A percentile compares a stretch with the other conserved stretches of the same genome.
phyloP scores from a whole-genome alignment of 1,284 basidiomycete species.

The Moesziomyces globuligerus region DNA sequence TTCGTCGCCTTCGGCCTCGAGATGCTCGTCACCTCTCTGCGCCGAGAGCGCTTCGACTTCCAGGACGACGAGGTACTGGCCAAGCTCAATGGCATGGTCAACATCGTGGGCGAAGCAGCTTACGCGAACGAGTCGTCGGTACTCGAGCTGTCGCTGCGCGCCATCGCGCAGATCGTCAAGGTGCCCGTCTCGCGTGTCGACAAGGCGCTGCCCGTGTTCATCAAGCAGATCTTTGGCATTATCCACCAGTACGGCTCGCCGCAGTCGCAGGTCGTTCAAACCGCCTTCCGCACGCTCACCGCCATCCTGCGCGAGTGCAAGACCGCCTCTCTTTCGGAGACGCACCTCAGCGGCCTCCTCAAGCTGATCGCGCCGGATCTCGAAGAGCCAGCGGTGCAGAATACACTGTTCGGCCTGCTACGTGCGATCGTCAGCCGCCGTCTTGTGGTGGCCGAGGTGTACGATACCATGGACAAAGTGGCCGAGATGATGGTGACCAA shows the following conservation, averaged over 20 bases:
- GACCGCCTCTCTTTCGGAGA: constrained; percentile 81
- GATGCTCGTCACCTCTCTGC: constrained; percentile 86
- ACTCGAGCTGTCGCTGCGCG: constrained; percentile 82
- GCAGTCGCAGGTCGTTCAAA: constrained; percentile 89
- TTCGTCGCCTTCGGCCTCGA: constrained; percentile 94
- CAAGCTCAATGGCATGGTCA: constrained; percentile 85
- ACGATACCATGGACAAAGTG: constrained; percentile 97
- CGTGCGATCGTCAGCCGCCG: constrained; percentile 90
- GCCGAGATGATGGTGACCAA: constrained; percentile 92
- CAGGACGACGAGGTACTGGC: constrained; percentile 77
- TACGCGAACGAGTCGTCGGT: constrained; percentile 86
- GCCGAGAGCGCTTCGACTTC: constrained; percentile 86
- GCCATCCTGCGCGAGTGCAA: constrained; percentile 77
- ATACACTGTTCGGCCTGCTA: constrained; percentile 85
- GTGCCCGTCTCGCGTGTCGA: constrained; percentile 83
- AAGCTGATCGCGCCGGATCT: constrained; percentile 88
- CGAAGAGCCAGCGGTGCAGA: constrained; percentile 88
- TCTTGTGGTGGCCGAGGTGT: constrained; percentile 94
- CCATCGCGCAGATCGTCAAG: constrained; percentile 81
- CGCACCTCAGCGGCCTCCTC: constrained; percentile 86
- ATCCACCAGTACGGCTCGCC: constrained; percentile 82
- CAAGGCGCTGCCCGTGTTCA: constrained; percentile 82
- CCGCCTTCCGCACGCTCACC: constrained; percentile 85
- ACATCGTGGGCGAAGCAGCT: constrained; percentile 88
- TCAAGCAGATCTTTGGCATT: constrained; percentile 86